Base-by-base conservation (phyloP, 78 protist genomes). In the Cavenderia fasciculata region DNA sequence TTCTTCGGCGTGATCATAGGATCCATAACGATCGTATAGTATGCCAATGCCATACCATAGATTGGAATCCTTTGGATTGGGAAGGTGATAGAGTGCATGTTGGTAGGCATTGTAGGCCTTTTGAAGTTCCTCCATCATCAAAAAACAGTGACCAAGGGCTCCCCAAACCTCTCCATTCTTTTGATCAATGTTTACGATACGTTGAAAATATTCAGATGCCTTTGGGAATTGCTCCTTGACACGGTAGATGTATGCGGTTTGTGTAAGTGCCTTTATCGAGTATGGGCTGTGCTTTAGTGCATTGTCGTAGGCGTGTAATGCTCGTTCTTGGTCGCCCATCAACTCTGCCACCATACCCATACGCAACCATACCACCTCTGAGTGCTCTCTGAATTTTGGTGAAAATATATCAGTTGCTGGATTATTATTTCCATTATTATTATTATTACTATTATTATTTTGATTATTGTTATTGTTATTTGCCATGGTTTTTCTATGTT, bases 11-110 rank as follows among this genome's bases (percentile, higher is more conserved):
- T 96, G 94, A 34, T 96, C 97, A 38, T 66, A 85, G 12, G 96
- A 94, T 41, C 96, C 96, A 65, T 86, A 96, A 19, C 97, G 59
- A 27, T 96, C 97, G 38, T 96, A 96, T 7, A 96, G 52, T 31
- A 96, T 73, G 47, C 97, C 97, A 62, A 96, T 95, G 0, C 97
- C 97, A 54, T 95, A 96, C 97, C 97, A 96, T 52, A 96, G 92
- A 27, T 93, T 88, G 31, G 96, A 96, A 69, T 94, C 96, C 73
- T 87, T 86, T 31, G 97, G 95, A 46, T 92, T 95, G 18, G 95
- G 93, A 19, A 95, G 87, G 44, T 95, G 94, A 46, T 86, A 92
- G 18, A 96, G 49, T 6, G 97, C 96, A 19, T 94, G 97, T 65
- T 96, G 96, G 69, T 96, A 96, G 2, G 97, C 95, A 8, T 75